Evolutionary conservation across 768 basidiomycete genomes (phyloP).

Genomic region (Tubosaeta sp.): DNA sequence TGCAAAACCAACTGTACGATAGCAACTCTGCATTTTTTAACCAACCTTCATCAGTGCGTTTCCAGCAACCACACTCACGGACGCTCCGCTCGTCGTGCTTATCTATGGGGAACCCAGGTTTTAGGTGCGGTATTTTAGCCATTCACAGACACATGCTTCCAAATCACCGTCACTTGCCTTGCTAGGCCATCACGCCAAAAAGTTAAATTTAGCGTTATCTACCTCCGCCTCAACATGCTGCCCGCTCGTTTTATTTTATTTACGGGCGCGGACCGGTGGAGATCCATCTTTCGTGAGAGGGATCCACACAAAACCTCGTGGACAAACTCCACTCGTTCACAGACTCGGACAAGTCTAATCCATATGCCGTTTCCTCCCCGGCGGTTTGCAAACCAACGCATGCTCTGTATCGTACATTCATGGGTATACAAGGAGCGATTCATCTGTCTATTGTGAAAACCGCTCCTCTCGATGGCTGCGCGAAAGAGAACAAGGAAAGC

Average conservation of each 20-base stretch:
- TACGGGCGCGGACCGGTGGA: not conserved
- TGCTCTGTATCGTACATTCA: not conserved
- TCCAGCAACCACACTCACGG: not conserved
- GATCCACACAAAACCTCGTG: not conserved
- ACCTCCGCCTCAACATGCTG: not conserved
- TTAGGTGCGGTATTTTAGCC: not conserved
- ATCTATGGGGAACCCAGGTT: not conserved
- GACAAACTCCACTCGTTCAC: not conserved
- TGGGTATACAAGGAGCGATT: not conserved
- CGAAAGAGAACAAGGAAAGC: not conserved
- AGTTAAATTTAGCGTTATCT: conserved; percentile 5
- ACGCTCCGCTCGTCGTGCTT: not conserved
- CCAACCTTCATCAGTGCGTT: not conserved
- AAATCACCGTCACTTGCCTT: not conserved
- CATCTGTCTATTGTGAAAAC: not conserved
- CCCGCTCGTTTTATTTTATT: not conserved
- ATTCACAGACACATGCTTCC: not conserved
- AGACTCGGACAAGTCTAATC: not conserved
- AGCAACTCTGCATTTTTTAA: not conserved
- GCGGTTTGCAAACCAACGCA: not conserved
- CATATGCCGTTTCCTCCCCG: not conserved
- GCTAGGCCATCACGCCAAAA: conserved; percentile 4
- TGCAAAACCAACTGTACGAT: too few species aligned
- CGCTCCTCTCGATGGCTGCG: not conserved
- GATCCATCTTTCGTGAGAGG: not conserved